Evolutionary conservation across 2,329 filamentous ascomycete genomes (phyloP).

Genomic region (Acrodontium crateriforme): DNA sequence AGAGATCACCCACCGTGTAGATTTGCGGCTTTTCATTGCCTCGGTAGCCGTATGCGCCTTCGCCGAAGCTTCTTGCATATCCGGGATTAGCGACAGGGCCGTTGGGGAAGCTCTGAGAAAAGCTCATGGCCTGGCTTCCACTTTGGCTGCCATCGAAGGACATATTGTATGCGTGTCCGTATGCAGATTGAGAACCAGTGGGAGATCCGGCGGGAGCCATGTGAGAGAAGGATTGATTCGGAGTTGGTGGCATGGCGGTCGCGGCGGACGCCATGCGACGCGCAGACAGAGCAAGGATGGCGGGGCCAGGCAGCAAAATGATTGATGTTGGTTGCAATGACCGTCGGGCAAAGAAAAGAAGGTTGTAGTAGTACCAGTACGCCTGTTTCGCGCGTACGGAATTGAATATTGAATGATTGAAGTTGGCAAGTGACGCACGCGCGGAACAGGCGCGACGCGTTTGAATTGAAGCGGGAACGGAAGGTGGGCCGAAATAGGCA

Average conservation of each 20-base stretch:
- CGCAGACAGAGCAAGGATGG: not conserved
- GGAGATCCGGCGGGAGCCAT: slow-evolving; percentile 8
- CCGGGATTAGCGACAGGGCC: slow-evolving; percentile 25
- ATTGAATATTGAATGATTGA: no score
- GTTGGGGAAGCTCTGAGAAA: slow-evolving; percentile 20
- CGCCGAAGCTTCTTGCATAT: slow-evolving; percentile 22
- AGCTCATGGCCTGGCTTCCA: slow-evolving; percentile 10
- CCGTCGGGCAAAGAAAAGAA: no score
- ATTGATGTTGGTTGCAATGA: no score
- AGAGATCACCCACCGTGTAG: slow-evolving; percentile 29
- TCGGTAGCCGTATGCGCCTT: slow-evolving; percentile 12
- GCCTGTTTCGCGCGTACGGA: no score
- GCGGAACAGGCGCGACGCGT: no score
- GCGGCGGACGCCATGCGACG: slow-evolving; percentile 6
- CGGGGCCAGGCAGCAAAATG: no score
- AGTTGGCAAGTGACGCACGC: no score
- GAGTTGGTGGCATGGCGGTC: slow-evolving; percentile 17
- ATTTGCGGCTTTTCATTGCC: slow-evolving; percentile 31
- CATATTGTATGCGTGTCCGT: slow-evolving; percentile 15
- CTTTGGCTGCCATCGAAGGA: slow-evolving; percentile 14
- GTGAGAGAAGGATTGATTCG: slow-evolving; percentile 15
- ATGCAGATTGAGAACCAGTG: slow-evolving; percentile 2
- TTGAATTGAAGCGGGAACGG: no score
- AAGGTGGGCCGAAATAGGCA: no score
- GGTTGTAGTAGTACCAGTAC: no score